These are phyloP conservation scores for Wickerhamomyces kurtzmanii DNA, from an alignment of 805 yeast genomes.

Conservation along the genomic window DNA sequence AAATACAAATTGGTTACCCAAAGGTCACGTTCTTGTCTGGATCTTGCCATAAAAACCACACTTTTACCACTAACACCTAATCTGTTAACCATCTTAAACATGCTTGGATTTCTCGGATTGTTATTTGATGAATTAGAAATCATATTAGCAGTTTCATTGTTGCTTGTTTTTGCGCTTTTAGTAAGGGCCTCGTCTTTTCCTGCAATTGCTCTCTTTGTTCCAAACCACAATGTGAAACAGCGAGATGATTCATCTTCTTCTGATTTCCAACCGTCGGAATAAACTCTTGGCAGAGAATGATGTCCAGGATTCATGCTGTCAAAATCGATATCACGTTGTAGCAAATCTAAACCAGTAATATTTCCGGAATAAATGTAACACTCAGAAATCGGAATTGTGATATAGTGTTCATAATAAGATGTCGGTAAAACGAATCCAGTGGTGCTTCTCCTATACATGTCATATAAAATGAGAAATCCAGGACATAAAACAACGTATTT, in stretches of 20 bases:
- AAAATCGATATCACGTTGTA: slow-evolving; percentile 31
- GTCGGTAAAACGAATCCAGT: slow-evolving; percentile 35
- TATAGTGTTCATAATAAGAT: slow-evolving; percentile 38
- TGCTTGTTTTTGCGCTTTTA: too few relatives aligned
- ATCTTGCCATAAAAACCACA: slow-evolving; percentile 70
- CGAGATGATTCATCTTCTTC: slow-evolving; percentile 67
- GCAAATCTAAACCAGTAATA: slow-evolving; percentile 45
- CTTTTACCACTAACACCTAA: slow-evolving; percentile 61
- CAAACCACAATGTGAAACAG: slow-evolving; percentile 82
- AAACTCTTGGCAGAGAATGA: slow-evolving; percentile 58
- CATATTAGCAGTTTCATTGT: not conserved
- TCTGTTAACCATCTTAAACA: slow-evolving; percentile 35
- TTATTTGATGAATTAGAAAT: slow-evolving; percentile 1
- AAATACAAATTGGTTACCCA: slow-evolving; percentile 50
- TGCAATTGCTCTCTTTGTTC: slow-evolving; percentile 42
- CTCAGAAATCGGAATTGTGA: slow-evolving; percentile 51
- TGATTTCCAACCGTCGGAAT: slow-evolving; percentile 78
- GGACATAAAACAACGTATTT: slow-evolving; percentile 60
- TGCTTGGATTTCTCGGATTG: slow-evolving; percentile 28
- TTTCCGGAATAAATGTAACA: slow-evolving; percentile 75
- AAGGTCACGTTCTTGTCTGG: slow-evolving; percentile 71
- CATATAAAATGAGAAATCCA: slow-evolving; percentile 53
- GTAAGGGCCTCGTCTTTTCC: too few relatives aligned
- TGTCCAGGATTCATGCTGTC: slow-evolving; percentile 44
- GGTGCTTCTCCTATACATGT: slow-evolving; percentile 35